A percentile compares a stretch with the other conserved stretches of the same genome.
phyloP scores from a whole-genome alignment of 805 yeast species.

The Sugiyamaella floridensis region DNA sequence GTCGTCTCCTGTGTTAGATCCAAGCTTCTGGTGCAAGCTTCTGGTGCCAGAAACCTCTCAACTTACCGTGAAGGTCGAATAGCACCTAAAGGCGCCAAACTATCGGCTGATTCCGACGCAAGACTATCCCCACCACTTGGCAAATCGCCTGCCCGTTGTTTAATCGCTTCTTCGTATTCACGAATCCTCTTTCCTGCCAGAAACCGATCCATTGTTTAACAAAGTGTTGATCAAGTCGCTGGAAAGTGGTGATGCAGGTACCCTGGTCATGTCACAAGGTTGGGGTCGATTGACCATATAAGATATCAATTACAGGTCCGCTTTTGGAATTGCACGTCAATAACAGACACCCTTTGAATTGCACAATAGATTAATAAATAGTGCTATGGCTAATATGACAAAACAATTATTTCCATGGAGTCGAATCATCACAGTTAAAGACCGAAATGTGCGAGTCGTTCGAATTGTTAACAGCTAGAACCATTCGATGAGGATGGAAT shows the following conservation, averaged over 20 bases:
- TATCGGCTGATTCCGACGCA: not conserved
- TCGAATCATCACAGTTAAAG: constrained; percentile 8
- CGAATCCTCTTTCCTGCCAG: constrained; percentile 14
- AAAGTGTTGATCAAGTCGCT: no score
- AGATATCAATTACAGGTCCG: no score
- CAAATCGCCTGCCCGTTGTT: not conserved
- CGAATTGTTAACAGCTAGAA: constrained; percentile 76
- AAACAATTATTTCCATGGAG: not conserved
- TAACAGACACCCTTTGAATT: no score
- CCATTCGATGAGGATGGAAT: constrained; percentile 93
- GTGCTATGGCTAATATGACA: not conserved
- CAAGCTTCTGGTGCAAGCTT: not conserved
- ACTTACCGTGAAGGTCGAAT: no score
- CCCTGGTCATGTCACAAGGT: no score
- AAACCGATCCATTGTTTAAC: not conserved
- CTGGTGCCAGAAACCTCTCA: no score
- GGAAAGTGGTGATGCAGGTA: no score
- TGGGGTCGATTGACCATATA: no score
- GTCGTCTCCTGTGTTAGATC: not conserved
- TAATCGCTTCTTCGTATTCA: constrained; percentile 3
- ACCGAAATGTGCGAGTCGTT: constrained; percentile 58
- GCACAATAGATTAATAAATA: not conserved
- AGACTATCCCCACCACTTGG: not conserved
- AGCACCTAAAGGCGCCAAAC: not conserved
- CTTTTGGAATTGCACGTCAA: no score